These are phyloP conservation scores for Persicaria tinctoria DNA, from an alignment of 148 eudicot genomes.

Conservation along the genomic window DNA sequence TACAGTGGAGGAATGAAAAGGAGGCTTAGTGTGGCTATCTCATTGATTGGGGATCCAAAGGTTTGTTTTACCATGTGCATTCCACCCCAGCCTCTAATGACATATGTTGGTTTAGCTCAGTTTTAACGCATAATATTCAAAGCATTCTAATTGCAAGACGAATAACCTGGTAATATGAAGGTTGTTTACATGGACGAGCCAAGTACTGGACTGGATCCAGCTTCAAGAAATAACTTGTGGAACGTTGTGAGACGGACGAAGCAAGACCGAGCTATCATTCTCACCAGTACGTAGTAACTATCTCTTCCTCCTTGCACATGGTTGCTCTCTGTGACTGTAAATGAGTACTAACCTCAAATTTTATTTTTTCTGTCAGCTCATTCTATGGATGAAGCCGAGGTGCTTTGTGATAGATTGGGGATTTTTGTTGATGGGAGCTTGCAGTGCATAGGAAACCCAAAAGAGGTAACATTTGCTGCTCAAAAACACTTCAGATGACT, in stretches of 20 bases:
- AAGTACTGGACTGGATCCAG: constrained; percentile 92
- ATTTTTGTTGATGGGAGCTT: constrained; percentile 84
- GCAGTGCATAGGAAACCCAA: constrained; percentile 85
- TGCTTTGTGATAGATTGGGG: constrained; percentile 76
- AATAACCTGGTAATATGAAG: constrained; percentile 20
- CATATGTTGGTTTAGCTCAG: background rate
- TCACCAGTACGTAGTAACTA: constrained; percentile 53
- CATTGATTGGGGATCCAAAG: constrained; percentile 88
- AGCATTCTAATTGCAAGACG: background rate
- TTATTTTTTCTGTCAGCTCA: constrained; percentile 40
- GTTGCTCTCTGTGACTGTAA: background rate
- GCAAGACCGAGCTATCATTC: constrained; percentile 76
- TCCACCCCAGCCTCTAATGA: background rate
- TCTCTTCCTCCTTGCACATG: background rate
- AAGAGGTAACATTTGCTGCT: constrained; percentile 41
- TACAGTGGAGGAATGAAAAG: constrained; percentile 98
- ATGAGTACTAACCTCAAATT: background rate
- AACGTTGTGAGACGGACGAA: constrained; percentile 79
- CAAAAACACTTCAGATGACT: too few species aligned
- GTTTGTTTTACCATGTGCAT: constrained; percentile 24
- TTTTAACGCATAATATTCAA: background rate
- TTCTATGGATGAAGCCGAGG: constrained; percentile 96
- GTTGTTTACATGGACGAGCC: constrained; percentile 98
- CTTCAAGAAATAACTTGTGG: constrained; percentile 87
- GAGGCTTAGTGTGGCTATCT: constrained; percentile 90